Base-by-base conservation (phyloP, 2,329 filamentous ascomycete genomes). In the Fusarium haematococcum region DNA sequence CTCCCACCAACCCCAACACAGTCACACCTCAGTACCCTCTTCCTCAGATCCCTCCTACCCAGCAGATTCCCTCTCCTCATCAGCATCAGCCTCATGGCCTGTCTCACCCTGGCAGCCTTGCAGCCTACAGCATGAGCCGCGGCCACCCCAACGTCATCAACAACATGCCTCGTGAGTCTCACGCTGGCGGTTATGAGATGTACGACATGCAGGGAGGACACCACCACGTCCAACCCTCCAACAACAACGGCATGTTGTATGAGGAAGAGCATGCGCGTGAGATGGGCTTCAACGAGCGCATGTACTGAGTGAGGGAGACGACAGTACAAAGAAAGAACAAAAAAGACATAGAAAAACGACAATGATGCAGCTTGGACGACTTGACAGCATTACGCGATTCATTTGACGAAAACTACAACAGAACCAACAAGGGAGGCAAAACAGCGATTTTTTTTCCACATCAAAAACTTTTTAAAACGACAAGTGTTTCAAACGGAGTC, bases 141-240 rank as follows among this genome's bases (percentile, higher is more conserved):
- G 75, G 71, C 4, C 77, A 78, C n/a, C 65, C 78, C 25, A 73
- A 68, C 61, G 63, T 74, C 32, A 75, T 82, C 63, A 73, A 78
- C 60, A 78, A 75, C 68, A 78, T 79, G 57, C 69, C 77, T 35
- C 80, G 80, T 8, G 80, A 83, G 16, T 78, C 80, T 27, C 81
- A 83, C 30, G 57, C 77, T 16, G 65, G 72, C 23, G 73, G 80
- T 45, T 88, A 87, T 69, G 84, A 84, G 35, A 84, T 88, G 77
- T 87, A 85, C 68, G 87, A 87, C 41, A 82, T 84, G 52, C 84
- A 86, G n/a, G 83, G 85, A 35, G 80, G 81, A 25, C 77, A 78
- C 35, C 73, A 76, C 39, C 63, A 71, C 25, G 63, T 76, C n/a
- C 77, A 79, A 43, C 62, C 62, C 43, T 63, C 75, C 7, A 69